Conservation (phyloP, 2,329 filamentous ascomycete genomes). For the Amauroascus verrucosus region DNA sequence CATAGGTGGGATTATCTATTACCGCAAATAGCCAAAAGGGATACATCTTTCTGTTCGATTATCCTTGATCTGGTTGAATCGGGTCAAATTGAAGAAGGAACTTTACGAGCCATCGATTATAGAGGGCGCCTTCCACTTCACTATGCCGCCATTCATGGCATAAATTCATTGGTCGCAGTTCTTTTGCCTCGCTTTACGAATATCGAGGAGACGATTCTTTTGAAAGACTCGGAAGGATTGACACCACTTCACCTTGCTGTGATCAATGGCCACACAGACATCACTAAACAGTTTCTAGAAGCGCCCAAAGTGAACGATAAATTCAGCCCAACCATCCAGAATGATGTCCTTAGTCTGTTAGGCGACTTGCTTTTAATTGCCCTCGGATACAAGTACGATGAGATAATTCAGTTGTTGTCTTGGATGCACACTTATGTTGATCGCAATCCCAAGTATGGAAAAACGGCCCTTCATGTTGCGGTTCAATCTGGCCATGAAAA, state of each 20-base stretch:
- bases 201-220: not conserved
- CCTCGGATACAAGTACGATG: conserved; percentile 13
- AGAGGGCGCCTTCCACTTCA: conserved; percentile 16
- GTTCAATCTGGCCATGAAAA: conserved; percentile 16
- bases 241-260: conserved; percentile 17
- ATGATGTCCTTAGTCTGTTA: not conserved
- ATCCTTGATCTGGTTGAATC: conserved; percentile 1
- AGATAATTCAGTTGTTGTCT: conserved; percentile 14
- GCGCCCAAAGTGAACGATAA: not conserved
- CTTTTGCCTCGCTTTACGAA: conserved; percentile 1
- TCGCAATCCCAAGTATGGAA: conserved; percentile 8
- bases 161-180: conserved; percentile 13
- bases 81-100: not conserved
- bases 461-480: conserved; percentile 22
- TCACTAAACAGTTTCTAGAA: conserved; percentile 11
- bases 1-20: not conserved
- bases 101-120: conserved; percentile 8
- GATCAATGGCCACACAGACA: conserved; percentile 9
- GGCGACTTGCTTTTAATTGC: conserved; percentile 12
- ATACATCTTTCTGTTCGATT: not conserved
- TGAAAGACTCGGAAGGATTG: conserved; percentile 3
- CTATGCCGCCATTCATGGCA: conserved; percentile 14
- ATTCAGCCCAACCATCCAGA: not conserved
- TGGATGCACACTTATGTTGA: conserved; percentile 10
- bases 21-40: not conserved